These are phyloP conservation scores for Apiospora phragmitis DNA, from an alignment of 2,329 filamentous ascomycete genomes.

Conservation along the genomic window DNA sequence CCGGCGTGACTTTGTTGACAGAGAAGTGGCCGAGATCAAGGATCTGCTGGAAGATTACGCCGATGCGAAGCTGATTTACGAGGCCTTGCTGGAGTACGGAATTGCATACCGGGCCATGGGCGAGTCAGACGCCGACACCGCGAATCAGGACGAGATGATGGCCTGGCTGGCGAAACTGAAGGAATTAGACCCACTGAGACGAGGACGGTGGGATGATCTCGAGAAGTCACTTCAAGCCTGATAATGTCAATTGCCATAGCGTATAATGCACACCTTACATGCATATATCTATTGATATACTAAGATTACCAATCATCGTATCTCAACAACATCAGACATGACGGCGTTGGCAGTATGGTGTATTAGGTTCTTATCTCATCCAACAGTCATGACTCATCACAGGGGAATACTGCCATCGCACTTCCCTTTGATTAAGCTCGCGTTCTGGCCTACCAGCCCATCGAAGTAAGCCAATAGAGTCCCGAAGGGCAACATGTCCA, in stretches of 20 bases:
- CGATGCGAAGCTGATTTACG: constrained; percentile 76
- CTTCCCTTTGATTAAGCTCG: constrained; percentile 41
- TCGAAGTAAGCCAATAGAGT: constrained; percentile 70
- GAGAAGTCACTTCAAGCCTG: constrained; percentile 36
- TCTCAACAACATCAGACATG: background rate
- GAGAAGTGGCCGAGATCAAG: constrained; percentile 74
- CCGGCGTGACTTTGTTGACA: constrained; percentile 63
- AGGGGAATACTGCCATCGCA: constrained; percentile 26
- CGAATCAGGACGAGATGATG: constrained; percentile 41
- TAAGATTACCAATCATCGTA: background rate
- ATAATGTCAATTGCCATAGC: background rate
- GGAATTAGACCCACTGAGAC: constrained; percentile 71
- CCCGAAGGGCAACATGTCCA: constrained; percentile 71
- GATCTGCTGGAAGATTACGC: constrained; percentile 62
- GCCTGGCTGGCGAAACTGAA: constrained; percentile 66
- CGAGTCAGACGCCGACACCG: constrained; percentile 35
- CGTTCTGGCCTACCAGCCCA: constrained; percentile 61
- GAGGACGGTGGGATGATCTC: constrained; percentile 74
- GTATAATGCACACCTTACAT: background rate
- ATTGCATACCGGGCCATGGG: constrained; percentile 57
- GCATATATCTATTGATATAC: background rate
- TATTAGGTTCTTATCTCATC: background rate
- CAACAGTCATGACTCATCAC: background rate
- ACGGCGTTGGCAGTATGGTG: background rate
- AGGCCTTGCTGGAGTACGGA: constrained; percentile 77